Conservation (phyloP, 441 rosid genomes). For the Erodium texanum region DNA sequence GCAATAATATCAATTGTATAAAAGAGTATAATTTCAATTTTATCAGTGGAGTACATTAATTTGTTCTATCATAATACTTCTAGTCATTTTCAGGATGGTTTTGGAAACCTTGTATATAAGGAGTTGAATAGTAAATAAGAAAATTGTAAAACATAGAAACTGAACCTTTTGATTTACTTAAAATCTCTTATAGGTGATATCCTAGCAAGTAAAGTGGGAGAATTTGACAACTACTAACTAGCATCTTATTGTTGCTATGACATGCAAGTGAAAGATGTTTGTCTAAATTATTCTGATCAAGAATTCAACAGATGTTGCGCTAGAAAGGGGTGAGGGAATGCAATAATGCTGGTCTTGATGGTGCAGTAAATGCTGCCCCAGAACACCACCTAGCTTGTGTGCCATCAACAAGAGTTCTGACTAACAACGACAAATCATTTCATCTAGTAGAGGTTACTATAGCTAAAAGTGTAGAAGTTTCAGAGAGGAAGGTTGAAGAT, state of each 20-base stretch:
- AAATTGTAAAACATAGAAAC: neutral
- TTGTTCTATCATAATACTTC: no score
- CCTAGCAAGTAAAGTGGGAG: neutral
- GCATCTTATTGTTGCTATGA: neutral
- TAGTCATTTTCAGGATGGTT: no score
- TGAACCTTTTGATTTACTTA: neutral
- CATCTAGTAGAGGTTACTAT: constrained; percentile 30
- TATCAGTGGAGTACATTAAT: no score
- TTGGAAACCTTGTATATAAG: no score
- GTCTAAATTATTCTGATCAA: neutral
- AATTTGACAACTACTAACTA: neutral
- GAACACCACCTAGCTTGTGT: constrained; percentile 21
- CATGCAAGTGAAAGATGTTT: neutral
- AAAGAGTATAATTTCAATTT: neutral
- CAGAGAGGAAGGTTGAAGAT: constrained; percentile 28
- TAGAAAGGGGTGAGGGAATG: constrained; percentile 28
- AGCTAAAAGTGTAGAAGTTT: constrained; percentile 25
- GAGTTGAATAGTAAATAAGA: no score
- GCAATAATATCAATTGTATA: neutral
- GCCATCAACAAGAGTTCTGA: constrained; percentile 20
- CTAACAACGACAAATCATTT: constrained; percentile 29
- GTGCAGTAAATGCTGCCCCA: constrained; percentile 15
- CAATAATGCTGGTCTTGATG: constrained; percentile 15
- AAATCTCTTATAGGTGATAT: neutral
- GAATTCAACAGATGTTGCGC: constrained; percentile 25